Percentiles rank a stretch among this genome's conserved stretches.
Evolutionary conservation across 371 early-diverging fungal species (phyloP).

Genomic region (Chytridium lagenaria): DNA sequence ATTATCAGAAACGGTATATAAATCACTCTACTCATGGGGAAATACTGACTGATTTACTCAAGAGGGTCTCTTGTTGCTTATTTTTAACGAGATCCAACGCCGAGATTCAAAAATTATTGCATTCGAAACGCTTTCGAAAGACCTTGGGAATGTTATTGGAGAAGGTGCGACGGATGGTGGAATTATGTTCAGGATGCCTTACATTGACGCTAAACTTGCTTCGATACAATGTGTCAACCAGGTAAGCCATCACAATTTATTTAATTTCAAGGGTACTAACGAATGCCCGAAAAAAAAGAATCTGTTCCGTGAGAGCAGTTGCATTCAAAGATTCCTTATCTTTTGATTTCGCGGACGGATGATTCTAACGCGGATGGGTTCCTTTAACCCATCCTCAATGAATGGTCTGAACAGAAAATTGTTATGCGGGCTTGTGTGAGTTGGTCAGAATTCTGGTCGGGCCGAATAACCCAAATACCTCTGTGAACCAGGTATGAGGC

Average conservation of each 20-base stretch:
- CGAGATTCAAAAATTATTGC: conserved; percentile 96
- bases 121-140: conserved; percentile 94
- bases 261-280: not conserved
- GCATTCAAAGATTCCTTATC: conserved; percentile 78
- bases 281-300: too few species aligned
- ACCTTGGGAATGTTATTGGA: conserved; percentile 84
- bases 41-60: not conserved
- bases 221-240: conserved; percentile 93
- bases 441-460: conserved; percentile 87
- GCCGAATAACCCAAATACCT: conserved; percentile 85
- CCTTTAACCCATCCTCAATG: conserved; percentile 45
- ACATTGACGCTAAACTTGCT: conserved; percentile 89
- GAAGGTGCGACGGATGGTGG: conserved; percentile 93
- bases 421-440: conserved; percentile 79
- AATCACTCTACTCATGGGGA: not conserved
- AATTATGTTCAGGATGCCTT: conserved; percentile 94
- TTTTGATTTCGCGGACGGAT: conserved; percentile 37
- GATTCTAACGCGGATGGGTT: conserved; percentile 26
- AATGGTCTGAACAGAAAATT: conserved; percentile 75
- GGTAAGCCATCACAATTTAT: conserved; percentile 54
- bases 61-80: conserved; percentile 91
- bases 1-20: conserved; percentile 89
- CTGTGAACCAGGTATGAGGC: conserved; percentile 74
- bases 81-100: conserved; percentile 88
- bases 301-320: conserved; percentile 93